Evolutionary conservation across 2,329 filamentous ascomycete genomes (phyloP).

Genomic region (Diaporthe citri): DNA sequence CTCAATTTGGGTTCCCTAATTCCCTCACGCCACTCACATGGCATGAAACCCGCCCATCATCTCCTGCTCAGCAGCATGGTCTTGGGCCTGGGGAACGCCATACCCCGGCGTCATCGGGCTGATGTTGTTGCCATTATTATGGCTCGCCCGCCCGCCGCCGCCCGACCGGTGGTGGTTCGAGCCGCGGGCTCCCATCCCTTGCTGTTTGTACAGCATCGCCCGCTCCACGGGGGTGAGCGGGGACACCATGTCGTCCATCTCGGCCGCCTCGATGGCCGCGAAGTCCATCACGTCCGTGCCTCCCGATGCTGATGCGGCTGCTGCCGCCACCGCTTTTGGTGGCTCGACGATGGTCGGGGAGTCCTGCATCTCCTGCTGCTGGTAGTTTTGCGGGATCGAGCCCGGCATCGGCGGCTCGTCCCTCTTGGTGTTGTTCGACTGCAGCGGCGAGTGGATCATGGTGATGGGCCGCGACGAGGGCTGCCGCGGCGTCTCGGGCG

Average conservation of each 20-base stretch:
- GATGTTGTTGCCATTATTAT: constrained; percentile 4
- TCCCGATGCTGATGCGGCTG: background rate
- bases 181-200: constrained; percentile 22
- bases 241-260: constrained; percentile 40
- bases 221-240: constrained; percentile 39
- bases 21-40: constrained; percentile 1
- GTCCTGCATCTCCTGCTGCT: background rate
- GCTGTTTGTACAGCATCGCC: constrained; percentile 40
- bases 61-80: background rate
- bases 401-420: constrained; percentile 7
- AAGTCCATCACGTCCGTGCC: constrained; percentile 34
- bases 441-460: constrained; percentile 35
- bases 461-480: constrained; percentile 11
- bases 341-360: constrained; percentile 4
- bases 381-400: background rate
- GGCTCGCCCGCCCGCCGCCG: background rate
- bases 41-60: constrained; percentile 36
- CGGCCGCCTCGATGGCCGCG: constrained; percentile 39
- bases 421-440: background rate
- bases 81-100: constrained; percentile 7
- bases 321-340: background rate
- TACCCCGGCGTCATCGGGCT: constrained; percentile 36
- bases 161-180: background rate
- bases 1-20: background rate
- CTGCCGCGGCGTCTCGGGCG: constrained; percentile 34